Evolutionary conservation across 1,139 yeast species (phyloP), one percentile per base, ranked within the genome.

Genomic region (Yarrowia galli): DNA sequence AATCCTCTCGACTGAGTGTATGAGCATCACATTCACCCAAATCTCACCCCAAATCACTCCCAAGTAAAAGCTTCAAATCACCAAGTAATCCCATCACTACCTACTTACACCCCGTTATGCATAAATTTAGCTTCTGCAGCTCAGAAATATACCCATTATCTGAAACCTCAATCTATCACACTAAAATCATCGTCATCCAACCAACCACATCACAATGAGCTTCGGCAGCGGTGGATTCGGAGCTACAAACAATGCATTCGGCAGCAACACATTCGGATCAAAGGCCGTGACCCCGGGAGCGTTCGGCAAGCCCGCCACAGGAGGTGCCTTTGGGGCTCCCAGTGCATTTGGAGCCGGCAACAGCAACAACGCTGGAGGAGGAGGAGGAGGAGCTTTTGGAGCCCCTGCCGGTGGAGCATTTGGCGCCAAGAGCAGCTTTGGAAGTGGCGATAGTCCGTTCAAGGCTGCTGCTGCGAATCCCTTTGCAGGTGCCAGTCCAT

Each of bases 351-450:
- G 60, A 16, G 6, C 32, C 60, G n/a, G 22, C 45, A 53, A 36
- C 22, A 51, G 15, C 43, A 36, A 22, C 22, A 53, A 22, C 12
- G 15, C 20, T 8, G 38, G 48, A 2, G 35, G 48, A 5, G 38
- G 48, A 2, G 35, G 48, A 5, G 6, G 20, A 3, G 49, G 63
- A 13, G 35, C 53, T 10, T 60, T 60, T 32, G 65, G 65, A 18
- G 28, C 36, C 2, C 25, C 64, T 16, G 28, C 49, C 0, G 28
- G 22, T 2, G 38, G 53, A 9, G 53, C 65, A 1, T 60, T 60
- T 23, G 66, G 66, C n/a, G 36, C 45, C 5, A 61, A 46, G 16
- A 61, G 36, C 38, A 36, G 42, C 12, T 61, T 48, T 46, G 66
- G 64, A 32, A 40, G 46, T 10, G 63, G 49, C 13, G 51, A 56